Percentiles rank a stretch among this genome's conserved stretches.
Conservation (phyloP, 495 filamentous ascomycete species). For the Daldinia caldariorum region DNA sequence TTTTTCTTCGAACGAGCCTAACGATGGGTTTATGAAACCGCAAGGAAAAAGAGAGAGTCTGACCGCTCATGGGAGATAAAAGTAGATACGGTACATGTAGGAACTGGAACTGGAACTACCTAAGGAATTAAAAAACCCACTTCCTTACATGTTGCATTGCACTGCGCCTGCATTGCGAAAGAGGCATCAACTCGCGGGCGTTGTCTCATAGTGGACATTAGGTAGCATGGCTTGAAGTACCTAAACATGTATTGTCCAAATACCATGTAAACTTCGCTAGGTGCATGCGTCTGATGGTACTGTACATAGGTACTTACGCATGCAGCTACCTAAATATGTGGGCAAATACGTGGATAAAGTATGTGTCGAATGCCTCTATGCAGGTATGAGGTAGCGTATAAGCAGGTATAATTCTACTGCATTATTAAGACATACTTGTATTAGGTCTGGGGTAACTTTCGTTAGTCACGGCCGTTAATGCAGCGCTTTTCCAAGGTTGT, state of each 20-base stretch:
- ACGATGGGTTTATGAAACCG: constrained; percentile 2
- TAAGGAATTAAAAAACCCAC: constrained; percentile 24
- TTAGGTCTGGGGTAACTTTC: constrained; percentile 12
- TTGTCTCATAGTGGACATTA: constrained; percentile 13
- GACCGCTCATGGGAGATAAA: constrained; percentile 20
- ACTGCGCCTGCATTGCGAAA: constrained; percentile 33
- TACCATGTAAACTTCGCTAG: constrained; percentile 6
- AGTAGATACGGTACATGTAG: background rate
- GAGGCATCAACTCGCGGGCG: constrained; percentile 29
- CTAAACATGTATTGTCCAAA: background rate
- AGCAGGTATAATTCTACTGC: no score
- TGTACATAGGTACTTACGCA: constrained; percentile 7
- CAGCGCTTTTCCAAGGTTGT: background rate
- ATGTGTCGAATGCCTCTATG: background rate
- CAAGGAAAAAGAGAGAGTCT: constrained; percentile 23
- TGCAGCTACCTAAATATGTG: constrained; percentile 9
- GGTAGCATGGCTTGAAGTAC: background rate
- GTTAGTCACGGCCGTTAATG: constrained; percentile 23
- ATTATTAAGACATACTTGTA: no score
- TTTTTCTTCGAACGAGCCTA: background rate
- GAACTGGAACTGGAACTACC: background rate
- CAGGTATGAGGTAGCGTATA: no score
- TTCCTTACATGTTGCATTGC: constrained; percentile 25
- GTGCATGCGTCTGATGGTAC: constrained; percentile 34
- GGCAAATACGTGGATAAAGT: constrained; percentile 15